phyloP scores from a whole-genome alignment of 1,284 basidiomycete species.

The Peniophora sp. region DNA sequence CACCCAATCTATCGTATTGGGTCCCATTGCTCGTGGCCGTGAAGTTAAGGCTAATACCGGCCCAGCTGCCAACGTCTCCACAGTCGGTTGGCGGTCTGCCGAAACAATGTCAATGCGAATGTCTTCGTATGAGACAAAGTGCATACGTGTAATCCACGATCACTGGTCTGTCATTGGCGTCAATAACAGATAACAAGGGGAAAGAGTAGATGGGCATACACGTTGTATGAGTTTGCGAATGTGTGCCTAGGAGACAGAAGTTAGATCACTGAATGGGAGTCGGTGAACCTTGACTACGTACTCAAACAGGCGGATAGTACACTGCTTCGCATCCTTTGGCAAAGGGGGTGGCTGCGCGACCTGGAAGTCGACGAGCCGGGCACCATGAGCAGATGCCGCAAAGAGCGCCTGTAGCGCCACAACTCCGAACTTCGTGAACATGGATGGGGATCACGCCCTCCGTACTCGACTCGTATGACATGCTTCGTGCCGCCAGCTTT shows the following conservation, averaged over 20 bases:
- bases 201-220: constrained; percentile 23
- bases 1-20: constrained; percentile 67
- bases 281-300: constrained; percentile 24
- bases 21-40: constrained; percentile 75
- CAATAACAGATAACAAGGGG: constrained; percentile 21
- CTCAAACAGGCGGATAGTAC: constrained; percentile 59
- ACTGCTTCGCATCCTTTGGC: constrained; percentile 24
- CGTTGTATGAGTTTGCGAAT: constrained; percentile 64
- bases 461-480: too few relatives aligned
- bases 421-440: too few relatives aligned
- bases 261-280: background rate
- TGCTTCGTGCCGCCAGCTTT: too few relatives aligned
- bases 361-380: constrained; percentile 56
- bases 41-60: constrained; percentile 64
- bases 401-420: too few relatives aligned
- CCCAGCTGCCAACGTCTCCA: constrained; percentile 65
- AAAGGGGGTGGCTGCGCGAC: background rate
- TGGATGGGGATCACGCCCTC: too few relatives aligned
- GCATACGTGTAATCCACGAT: constrained; percentile 57
- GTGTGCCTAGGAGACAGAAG: constrained; percentile 41
- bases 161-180: constrained; percentile 40
- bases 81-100: constrained; percentile 70
- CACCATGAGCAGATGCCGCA: constrained; percentile 17
- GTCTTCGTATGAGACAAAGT: background rate
- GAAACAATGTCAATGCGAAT: constrained; percentile 1